Evolutionary conservation across 495 filamentous ascomycete genomes (phyloP), one percentile per base, ranked within the genome.

Genomic region (Barbatosphaeria neglecta): DNA sequence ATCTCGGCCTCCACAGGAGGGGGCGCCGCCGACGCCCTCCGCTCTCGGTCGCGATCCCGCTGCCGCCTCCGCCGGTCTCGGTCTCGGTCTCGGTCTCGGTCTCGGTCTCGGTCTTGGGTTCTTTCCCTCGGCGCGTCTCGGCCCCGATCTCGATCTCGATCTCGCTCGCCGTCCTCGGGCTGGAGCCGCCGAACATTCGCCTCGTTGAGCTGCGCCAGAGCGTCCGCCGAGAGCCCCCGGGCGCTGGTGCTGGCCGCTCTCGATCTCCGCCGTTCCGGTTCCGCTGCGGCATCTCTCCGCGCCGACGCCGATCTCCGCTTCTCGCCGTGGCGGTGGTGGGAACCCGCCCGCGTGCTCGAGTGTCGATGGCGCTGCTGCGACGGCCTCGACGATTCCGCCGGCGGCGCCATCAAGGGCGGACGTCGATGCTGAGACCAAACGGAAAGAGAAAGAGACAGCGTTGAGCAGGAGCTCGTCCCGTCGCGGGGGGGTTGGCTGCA

Each of bases 161-260:
- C 46, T 54, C 58, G 44, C 56, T 54, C 49, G 51, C 43, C 20
- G 37, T 54, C 13, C 39, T 59, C 25, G 50, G 25, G 44, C 24
- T 37, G 41, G 22, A 50, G 45, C 22, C 52, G 45, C 38, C 62
- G 54, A 23, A 73, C 66, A 52, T 82, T 80, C 23, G 74, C 62
- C n/a, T 72, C 64, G 49, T 83, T 72, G 33, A 86, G 57, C 53
- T 73, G 72, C 15, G 81, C 81, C 47, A 86, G 59, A 7, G 81
- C 73, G 46, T 79, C 76, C 10, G 73, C 71, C 25, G 75, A 78
- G 24, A 78, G 57, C 5, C 57, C 50, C 39, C 62, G 60, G 25
- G 57, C 50, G 28, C 49, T 51, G 9, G 41, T 22, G 28, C 47
- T 50, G 22, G 47, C 46, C n/a, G n/a, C n/a, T n/a, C n/a, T n/a